Percentiles rank a stretch among this genome's conserved stretches.
Evolutionary conservation across 768 basidiomycete species (phyloP).

Genomic region (Tylopilus cervinicoccineus): DNA sequence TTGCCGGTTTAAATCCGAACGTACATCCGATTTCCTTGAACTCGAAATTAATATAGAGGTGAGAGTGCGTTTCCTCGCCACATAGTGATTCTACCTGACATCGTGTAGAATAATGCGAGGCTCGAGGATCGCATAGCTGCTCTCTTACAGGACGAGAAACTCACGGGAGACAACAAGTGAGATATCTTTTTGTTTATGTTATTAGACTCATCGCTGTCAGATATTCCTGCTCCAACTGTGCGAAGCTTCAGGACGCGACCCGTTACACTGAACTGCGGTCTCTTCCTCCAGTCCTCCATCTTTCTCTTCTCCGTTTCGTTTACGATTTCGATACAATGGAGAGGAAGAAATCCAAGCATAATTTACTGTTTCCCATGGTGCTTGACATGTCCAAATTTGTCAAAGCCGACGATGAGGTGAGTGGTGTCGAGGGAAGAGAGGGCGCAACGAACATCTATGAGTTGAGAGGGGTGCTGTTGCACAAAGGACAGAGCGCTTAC

Average conservation of each 20-base stretch:
- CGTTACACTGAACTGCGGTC: conserved; percentile 66
- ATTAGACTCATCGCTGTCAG: conserved; percentile 33
- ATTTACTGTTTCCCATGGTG: conserved; percentile 68
- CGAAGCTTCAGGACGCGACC: conserved; percentile 70
- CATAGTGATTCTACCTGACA: background rate
- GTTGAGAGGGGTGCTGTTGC: conserved; percentile 77
- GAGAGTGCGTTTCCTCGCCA: background rate
- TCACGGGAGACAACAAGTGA: conserved; percentile 84
- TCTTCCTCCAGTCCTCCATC: conserved; percentile 86
- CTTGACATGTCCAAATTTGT: conserved; percentile 74
- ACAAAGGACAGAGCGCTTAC: conserved; percentile 91
- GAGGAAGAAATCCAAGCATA: conserved; percentile 83
- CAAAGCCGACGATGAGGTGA: conserved; percentile 21
- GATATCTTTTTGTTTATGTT: conserved; percentile 1
- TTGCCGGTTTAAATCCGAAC: conserved; percentile 69
- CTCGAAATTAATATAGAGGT: conserved; percentile 85
- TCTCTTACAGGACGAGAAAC: conserved; percentile 62
- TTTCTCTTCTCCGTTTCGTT: conserved; percentile 91
- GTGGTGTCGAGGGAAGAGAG: conserved; percentile 14
- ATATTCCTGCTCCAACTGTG: conserved; percentile 78
- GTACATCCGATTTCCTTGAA: conserved; percentile 73
- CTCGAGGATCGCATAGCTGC: conserved; percentile 71
- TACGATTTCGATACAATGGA: conserved; percentile 76
- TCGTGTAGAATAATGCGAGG: conserved; percentile 56
- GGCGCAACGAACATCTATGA: conserved; percentile 56